A percentile compares a stretch with the other conserved stretches of the same genome.
These are phyloP conservation scores for Jamesozyma jinghongensis DNA, from an alignment of 805 yeast genomes.

Conservation along the genomic window DNA sequence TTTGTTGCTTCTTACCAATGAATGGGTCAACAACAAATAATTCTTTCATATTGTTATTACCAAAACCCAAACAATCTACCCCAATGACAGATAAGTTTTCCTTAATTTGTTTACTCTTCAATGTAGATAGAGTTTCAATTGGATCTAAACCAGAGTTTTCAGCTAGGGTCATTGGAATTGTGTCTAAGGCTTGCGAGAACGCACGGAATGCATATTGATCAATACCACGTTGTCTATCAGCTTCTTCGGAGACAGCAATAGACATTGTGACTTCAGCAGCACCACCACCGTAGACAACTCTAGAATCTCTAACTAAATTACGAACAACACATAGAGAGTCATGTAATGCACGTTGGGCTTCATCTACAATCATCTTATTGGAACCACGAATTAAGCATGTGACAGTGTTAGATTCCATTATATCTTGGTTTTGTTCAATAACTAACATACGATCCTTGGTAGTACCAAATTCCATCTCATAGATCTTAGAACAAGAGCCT, in stretches of 20 bases:
- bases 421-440: conserved; percentile 78
- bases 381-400: conserved; percentile 93
- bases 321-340: conserved; percentile 97
- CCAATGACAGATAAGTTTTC: conserved; percentile 68
- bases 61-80: conserved; percentile 86
- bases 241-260: conserved; percentile 80
- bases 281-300: conserved; percentile 99
- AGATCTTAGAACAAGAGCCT: conserved; percentile 78
- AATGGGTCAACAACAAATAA: conserved; percentile 93
- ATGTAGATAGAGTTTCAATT: conserved; percentile 74
- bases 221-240: conserved; percentile 87
- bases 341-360: conserved; percentile 91
- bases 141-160: conserved; percentile 96
- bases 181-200: conserved; percentile 82
- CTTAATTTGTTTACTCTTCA: conserved; percentile 77
- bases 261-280: conserved; percentile 96
- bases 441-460: conserved; percentile 94
- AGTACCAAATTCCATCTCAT: conserved; percentile 91
- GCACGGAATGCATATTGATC: conserved; percentile 98
- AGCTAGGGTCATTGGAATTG: conserved; percentile 88
- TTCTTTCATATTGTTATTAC: conserved; percentile 87
- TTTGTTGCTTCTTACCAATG: conserved; percentile 95
- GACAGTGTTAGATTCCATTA: conserved; percentile 53
- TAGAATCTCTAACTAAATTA: conserved; percentile 80
- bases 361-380: conserved; percentile 95